phyloP scores from a whole-genome alignment of 345 rosid species.

The Brassica juncea region DNA sequence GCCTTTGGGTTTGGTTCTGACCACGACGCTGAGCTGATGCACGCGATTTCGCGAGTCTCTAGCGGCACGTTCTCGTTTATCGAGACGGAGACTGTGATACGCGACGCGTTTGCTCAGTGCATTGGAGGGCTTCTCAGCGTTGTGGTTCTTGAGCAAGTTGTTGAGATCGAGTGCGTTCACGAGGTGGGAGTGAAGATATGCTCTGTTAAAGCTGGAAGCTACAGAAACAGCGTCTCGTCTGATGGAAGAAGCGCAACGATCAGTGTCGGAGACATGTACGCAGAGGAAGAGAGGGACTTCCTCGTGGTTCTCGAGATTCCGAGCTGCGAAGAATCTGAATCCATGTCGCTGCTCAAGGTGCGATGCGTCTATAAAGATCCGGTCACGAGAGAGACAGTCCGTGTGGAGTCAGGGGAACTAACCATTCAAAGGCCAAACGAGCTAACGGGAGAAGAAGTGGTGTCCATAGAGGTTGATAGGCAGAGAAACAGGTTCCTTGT shows the following conservation, averaged over 20 bases:
- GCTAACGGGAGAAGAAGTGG: slow-evolving; percentile 47
- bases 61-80: slow-evolving; percentile 95
- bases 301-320: slow-evolving; percentile 71
- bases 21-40: slow-evolving; percentile 88
- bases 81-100: slow-evolving; percentile 79
- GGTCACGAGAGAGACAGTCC: slow-evolving; percentile 49
- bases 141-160: slow-evolving; percentile 66
- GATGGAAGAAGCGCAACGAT: slow-evolving; percentile 55
- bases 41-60: slow-evolving; percentile 69
- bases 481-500: slow-evolving; percentile 78
- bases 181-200: slow-evolving; percentile 50
- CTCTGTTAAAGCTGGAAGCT: slow-evolving; percentile 81
- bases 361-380: slow-evolving; percentile 68
- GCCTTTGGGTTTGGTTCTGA: slow-evolving; percentile 91
- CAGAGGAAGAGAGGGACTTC: slow-evolving; percentile 95
- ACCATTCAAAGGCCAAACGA: slow-evolving; percentile 53
- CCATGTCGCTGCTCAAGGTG: slow-evolving; percentile 69
- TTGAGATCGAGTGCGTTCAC: slow-evolving; percentile 56
- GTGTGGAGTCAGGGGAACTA: slow-evolving; percentile 53
- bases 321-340: slow-evolving; percentile 38
- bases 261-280: slow-evolving; percentile 86
- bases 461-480: slow-evolving; percentile 84
- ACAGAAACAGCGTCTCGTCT: slow-evolving; percentile 48
- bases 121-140: slow-evolving; percentile 94
- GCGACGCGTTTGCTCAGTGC: slow-evolving; percentile 98